Conservation (phyloP, 2,329 filamentous ascomycete genomes). For the Hymenoscyphus infarciens region DNA sequence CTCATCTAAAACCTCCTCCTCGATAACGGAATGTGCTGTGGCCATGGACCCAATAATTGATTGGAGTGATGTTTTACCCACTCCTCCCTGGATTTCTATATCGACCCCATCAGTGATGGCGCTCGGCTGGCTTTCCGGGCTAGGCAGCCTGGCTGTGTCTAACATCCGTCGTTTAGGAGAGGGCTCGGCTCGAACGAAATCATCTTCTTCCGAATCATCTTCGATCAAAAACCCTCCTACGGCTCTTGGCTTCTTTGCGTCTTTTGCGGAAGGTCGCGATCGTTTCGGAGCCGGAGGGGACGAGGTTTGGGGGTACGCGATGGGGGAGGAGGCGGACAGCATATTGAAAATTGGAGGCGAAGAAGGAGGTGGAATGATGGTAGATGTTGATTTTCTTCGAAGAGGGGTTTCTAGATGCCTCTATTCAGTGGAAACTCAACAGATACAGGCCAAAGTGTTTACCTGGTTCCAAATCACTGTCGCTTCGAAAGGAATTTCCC, state of each 20-base stretch:
- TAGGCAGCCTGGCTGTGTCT: constrained; percentile 28
- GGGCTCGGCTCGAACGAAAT: constrained; percentile 34
- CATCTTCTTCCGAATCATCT: constrained; percentile 41
- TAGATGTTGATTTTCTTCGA: constrained; percentile 15
- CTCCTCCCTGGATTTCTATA: not conserved
- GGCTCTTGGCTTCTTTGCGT: constrained; percentile 35
- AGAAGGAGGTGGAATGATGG: constrained; percentile 25
- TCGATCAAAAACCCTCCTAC: constrained; percentile 45
- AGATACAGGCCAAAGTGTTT: not conserved
- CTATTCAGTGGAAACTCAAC: constrained; percentile 13
- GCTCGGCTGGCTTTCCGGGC: constrained; percentile 9
- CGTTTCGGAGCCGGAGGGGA: constrained; percentile 38
- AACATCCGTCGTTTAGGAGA: constrained; percentile 45
- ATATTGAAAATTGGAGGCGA: constrained; percentile 45
- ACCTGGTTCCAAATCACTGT: constrained; percentile 40
- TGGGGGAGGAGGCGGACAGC: constrained; percentile 57
- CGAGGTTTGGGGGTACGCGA: constrained; percentile 38
- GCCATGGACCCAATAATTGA: constrained; percentile 8
- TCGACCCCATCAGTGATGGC: not conserved
- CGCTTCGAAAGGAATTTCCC: constrained; percentile 46
- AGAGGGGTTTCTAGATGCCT: constrained; percentile 25
- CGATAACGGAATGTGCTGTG: not conserved
- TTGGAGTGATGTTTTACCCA: constrained; percentile 6
- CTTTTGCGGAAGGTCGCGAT: constrained; percentile 34
- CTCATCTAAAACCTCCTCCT: not conserved